These are phyloP conservation scores for Colletotrichum horii DNA, from an alignment of 2,329 filamentous ascomycete species.

Conservation along the genomic window DNA sequence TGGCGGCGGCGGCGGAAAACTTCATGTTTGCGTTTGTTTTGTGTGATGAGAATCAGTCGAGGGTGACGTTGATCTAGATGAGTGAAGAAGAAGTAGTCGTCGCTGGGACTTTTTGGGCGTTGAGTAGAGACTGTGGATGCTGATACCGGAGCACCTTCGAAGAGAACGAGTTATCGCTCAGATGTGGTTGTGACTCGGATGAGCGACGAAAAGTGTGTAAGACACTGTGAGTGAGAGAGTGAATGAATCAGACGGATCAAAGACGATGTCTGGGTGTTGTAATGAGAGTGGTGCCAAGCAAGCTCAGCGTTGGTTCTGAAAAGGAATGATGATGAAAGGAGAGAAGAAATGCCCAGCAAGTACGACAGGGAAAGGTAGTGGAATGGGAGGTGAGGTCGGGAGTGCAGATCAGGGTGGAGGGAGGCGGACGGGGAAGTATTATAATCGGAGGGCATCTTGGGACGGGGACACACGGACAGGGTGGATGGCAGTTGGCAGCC, in stretches of 20 bases:
- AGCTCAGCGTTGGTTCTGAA: slow-evolving; percentile 21
- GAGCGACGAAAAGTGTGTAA: slow-evolving; percentile 20
- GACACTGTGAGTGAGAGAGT: slow-evolving; percentile 20
- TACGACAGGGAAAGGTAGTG: slow-evolving; percentile 25
- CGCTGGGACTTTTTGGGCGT: not conserved
- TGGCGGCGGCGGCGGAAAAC: slow-evolving; percentile 32
- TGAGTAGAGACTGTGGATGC: slow-evolving; percentile 24
- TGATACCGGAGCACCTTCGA: slow-evolving; percentile 40
- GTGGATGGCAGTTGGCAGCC: slow-evolving; percentile 1
- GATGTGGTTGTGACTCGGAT: slow-evolving; percentile 24
- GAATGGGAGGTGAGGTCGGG: slow-evolving; percentile 10
- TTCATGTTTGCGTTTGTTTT: slow-evolving; percentile 36
- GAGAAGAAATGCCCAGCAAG: slow-evolving; percentile 22
- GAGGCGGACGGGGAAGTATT: slow-evolving; percentile 4
- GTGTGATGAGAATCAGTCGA: not conserved
- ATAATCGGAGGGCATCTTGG: slow-evolving; percentile 13
- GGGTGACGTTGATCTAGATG: not conserved
- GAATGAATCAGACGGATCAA: slow-evolving; percentile 34
- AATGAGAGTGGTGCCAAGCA: slow-evolving; percentile 43
- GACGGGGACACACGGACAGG: not conserved
- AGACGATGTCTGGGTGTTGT: slow-evolving; percentile 27
- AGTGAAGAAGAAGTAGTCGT: not conserved
- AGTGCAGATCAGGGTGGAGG: not conserved
- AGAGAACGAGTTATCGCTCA: slow-evolving; percentile 25
- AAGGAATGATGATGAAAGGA: slow-evolving; percentile 15